Conservation (phyloP, 2,329 filamentous ascomycete species). For the Aspergillus viridinutans region DNA sequence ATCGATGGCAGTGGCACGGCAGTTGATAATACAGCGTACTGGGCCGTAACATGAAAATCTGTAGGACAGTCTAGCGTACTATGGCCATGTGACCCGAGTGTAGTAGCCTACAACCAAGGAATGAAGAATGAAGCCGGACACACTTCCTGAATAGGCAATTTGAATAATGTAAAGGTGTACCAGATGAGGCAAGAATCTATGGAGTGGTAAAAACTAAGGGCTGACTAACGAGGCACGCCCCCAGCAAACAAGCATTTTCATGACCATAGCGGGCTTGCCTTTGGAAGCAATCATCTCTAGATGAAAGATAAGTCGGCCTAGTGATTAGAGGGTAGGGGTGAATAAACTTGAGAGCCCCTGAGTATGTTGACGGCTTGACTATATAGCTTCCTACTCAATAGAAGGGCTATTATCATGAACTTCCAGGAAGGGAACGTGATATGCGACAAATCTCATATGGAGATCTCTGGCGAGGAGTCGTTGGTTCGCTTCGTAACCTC, state of each 20-base stretch:
- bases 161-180: not conserved
- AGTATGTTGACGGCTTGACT: not conserved
- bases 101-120: not conserved
- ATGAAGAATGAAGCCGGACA: not conserved
- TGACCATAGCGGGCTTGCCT: not conserved
- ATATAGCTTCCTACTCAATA: not conserved
- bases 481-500: conserved; percentile 10
- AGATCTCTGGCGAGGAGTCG: not conserved
- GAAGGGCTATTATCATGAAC: not conserved
- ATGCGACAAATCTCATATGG: not conserved
- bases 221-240: not conserved
- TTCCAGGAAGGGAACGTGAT: not conserved
- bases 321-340: not conserved
- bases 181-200: not conserved
- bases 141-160: not conserved
- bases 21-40: not conserved
- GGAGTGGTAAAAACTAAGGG: not conserved
- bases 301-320: not conserved
- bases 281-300: not conserved
- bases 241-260: not conserved
- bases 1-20: not conserved
- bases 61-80: not conserved
- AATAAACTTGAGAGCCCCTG: not conserved
- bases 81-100: not conserved
- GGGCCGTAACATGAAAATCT: not conserved